phyloP scores from a whole-genome alignment of 306 rosid species.

The Psophocarpus tetragonolobus region DNA sequence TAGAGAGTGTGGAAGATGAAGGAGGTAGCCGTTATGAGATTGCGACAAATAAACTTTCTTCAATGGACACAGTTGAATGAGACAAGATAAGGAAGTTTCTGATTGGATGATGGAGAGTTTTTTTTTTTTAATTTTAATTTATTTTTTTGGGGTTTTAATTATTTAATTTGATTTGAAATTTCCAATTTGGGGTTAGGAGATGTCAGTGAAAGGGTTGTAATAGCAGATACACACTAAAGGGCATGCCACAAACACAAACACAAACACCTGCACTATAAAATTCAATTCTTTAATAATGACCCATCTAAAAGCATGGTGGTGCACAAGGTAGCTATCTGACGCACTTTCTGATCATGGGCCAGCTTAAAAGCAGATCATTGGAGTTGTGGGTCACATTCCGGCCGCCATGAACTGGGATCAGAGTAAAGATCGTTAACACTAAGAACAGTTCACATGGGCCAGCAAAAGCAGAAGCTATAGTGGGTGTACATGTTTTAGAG shows the following conservation, averaged over 20 bases:
- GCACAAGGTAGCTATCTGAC: conserved; percentile 41
- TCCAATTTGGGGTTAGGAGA: conserved; percentile 30
- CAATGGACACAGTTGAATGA: conserved; percentile 66
- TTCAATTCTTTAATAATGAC: conserved; percentile 35
- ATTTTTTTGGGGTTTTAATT: neutral
- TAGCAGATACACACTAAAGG: conserved; percentile 23
- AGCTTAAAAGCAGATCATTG: conserved; percentile 52
- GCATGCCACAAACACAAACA: conserved; percentile 24
- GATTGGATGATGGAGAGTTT: conserved; percentile 36
- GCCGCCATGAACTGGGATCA: conserved; percentile 45
- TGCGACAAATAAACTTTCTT: conserved; percentile 51
- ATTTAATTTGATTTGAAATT: neutral
- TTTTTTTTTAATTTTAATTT: neutral
- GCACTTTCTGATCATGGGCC: conserved; percentile 43
- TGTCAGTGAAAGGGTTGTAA: conserved; percentile 36
- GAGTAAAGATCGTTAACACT: conserved; percentile 33
- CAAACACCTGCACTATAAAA: conserved; percentile 35
- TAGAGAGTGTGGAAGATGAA: conserved; percentile 40
- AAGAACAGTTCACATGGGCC: conserved; percentile 55
- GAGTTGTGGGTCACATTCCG: conserved; percentile 49
- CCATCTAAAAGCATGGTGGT: conserved; percentile 13
- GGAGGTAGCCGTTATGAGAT: conserved; percentile 44
- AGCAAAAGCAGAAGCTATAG: conserved; percentile 42
- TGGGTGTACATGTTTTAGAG: conserved; percentile 40
- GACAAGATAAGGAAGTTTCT: conserved; percentile 47